Conservation (phyloP, 2,329 filamentous ascomycete species). For the Septoria petroselini region DNA sequence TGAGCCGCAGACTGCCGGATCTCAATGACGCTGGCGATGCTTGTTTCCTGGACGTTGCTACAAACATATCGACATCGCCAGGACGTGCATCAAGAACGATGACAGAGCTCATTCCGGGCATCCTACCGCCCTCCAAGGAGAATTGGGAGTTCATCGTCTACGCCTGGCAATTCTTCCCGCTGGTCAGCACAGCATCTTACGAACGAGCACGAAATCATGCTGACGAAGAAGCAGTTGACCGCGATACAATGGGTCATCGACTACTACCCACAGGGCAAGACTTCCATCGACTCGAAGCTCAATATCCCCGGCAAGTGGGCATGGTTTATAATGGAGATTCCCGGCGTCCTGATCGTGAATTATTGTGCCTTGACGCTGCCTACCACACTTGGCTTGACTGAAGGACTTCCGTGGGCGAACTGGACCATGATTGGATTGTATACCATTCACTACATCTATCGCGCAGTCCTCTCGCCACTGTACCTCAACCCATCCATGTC, state of each 20-base stretch:
- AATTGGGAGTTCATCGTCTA: constrained; percentile 49
- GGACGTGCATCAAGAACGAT: background rate
- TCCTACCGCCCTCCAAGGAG: constrained; percentile 50
- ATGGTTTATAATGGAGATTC: constrained; percentile 85
- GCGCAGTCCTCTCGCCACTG: constrained; percentile 77
- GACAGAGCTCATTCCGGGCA: constrained; percentile 41
- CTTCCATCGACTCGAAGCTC: constrained; percentile 67
- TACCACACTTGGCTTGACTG: constrained; percentile 51
- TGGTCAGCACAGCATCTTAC: constrained; percentile 39
- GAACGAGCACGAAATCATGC: background rate
- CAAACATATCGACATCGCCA: too few species aligned
- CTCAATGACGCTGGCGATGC: background rate
- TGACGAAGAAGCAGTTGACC: constrained; percentile 55
- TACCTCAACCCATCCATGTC: constrained; percentile 86
- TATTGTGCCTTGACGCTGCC: constrained; percentile 75
- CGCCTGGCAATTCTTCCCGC: constrained; percentile 51
- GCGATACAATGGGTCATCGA: constrained; percentile 70
- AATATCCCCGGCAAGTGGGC: constrained; percentile 87
- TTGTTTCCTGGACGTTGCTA: background rate
- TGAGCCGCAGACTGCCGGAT: background rate
- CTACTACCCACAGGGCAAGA: constrained; percentile 92
- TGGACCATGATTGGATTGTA: constrained; percentile 69
- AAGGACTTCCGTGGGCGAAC: constrained; percentile 68
- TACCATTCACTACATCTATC: constrained; percentile 84
- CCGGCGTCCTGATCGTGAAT: constrained; percentile 71